Evolutionary conservation across 73 alveolate species (phyloP), one percentile per base, ranked within the genome.

Genomic region (Stentor roeselii): DNA sequence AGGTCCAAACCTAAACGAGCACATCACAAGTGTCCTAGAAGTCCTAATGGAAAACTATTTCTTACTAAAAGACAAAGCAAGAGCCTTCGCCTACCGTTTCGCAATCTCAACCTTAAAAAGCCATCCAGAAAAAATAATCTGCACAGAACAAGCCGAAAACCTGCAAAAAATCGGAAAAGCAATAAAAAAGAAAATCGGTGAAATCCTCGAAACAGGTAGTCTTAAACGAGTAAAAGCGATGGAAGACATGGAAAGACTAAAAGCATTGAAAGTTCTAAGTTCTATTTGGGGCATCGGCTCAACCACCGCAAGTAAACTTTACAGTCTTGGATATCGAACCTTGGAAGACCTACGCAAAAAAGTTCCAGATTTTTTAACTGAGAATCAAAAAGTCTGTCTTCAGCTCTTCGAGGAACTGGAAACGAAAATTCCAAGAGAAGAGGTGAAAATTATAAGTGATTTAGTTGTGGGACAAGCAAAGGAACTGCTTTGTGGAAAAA

Each of bases 201-300:
- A 97, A 91, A 96, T 94, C 11, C 86, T 97, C 75, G 85, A 90
- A 36, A 95, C 98, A 32, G 99, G 99, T 21, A 86, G 90, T 78
- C 91, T 96, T 31, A 59, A 87, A 59, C 90, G 93, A 88, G 90
- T 91, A 59, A 89, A 95, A 50, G 88, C 91, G 50, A 88, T 95
- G 32, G 60, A 90, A 77, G 86, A 90, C 60, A 96, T 93, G 88
- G 94, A 87, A 40, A 95, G 91, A 87, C 89, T 90, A 78, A 87
- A 86, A 59, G 84, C 91, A 31, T 86, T 96, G 2, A 89, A 93
- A 39, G 87, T 78, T 42, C 90, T 97, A 42, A 89, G 85, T n/a
- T 87, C 91, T 50, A 98, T 97, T 3, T 94, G 98, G 97, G 99
- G 99, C 3, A 89, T 97, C 31, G 99, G 99, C 67, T 92, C 95